phyloP scores from a whole-genome alignment of 768 basidiomycete species.

The Naematelia encephala region DNA sequence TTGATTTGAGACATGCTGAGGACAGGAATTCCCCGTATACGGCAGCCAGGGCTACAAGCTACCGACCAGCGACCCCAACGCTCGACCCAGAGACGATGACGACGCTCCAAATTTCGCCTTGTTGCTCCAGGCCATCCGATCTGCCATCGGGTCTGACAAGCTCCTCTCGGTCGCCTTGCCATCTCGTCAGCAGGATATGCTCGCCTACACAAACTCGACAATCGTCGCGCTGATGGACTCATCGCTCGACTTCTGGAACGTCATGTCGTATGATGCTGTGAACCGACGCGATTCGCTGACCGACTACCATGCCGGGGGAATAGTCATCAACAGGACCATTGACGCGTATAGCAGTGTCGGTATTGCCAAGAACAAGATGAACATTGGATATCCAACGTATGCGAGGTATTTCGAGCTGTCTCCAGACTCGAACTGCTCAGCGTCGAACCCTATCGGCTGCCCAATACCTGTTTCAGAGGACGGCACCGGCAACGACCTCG shows the following conservation, averaged over 20 bases:
- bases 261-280: slow-evolving; percentile 39
- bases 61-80: background rate
- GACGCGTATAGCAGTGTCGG: slow-evolving; percentile 13
- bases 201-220: slow-evolving; percentile 19
- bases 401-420: slow-evolving; percentile 31
- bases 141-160: slow-evolving; percentile 10
- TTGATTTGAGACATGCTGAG: background rate
- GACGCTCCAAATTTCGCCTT: slow-evolving; percentile 14
- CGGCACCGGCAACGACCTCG: slow-evolving; percentile 8
- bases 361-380: slow-evolving; percentile 23
- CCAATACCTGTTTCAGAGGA: slow-evolving; percentile 14
- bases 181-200: slow-evolving; percentile 14
- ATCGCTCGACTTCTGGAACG: slow-evolving; percentile 31
- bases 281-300: slow-evolving; percentile 24
- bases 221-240: slow-evolving; percentile 18
- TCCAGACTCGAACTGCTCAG: background rate
- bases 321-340: slow-evolving; percentile 20
- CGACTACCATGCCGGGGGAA: slow-evolving; percentile 23
- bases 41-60: slow-evolving; percentile 13
- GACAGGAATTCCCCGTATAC: slow-evolving; percentile 15
- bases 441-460: slow-evolving; percentile 18
- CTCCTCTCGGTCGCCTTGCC: slow-evolving; percentile 21
- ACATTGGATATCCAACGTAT: slow-evolving; percentile 33
- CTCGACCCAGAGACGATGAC: slow-evolving; percentile 2
- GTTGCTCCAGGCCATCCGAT: slow-evolving; percentile 11